Conservation (phyloP, 1,139 yeast species). For the Kodamaea derodonti region DNA sequence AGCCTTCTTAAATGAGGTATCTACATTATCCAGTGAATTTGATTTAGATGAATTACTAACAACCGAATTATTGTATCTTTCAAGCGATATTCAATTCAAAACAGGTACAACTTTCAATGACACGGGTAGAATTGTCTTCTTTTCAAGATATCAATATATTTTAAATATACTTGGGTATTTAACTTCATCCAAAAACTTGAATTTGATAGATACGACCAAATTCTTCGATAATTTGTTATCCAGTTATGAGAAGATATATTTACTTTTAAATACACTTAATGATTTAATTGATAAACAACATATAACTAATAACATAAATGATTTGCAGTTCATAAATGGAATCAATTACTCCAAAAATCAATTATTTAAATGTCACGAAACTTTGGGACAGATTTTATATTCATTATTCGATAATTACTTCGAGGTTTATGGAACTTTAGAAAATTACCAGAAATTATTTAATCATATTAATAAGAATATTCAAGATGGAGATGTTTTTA, state of each 20-base stretch:
- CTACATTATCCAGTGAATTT: constrained; percentile 49
- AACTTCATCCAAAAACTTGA: constrained; percentile 31
- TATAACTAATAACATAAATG: constrained; percentile 35
- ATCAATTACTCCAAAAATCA: constrained; percentile 59
- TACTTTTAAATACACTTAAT: constrained; percentile 49
- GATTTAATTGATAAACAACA: constrained; percentile 67
- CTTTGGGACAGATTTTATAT: constrained; percentile 60
- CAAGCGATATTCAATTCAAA: constrained; percentile 38
- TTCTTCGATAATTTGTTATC: constrained; percentile 41
- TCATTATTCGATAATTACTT: constrained; percentile 42
- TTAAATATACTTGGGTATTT: constrained; percentile 66
- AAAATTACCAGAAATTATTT: constrained; percentile 35
- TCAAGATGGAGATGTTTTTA: constrained; percentile 56
- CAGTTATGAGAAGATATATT: constrained; percentile 58
- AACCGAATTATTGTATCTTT: constrained; percentile 36
- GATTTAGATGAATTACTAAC: constrained; percentile 34
- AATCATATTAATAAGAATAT: constrained; percentile 32
- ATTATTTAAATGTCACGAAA: constrained; percentile 65
- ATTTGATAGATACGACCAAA: constrained; percentile 15
- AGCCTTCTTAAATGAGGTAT: constrained; percentile 47
- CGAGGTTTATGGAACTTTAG: constrained; percentile 26
- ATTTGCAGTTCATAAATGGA: constrained; percentile 50
- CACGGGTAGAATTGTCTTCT: constrained; percentile 68
- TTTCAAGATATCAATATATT: constrained; percentile 65
- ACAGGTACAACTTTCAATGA: constrained; percentile 59